Evolutionary conservation across 768 basidiomycete species (phyloP), one percentile per base, ranked within the genome.

Genomic region (Psilocybe azurescens): DNA sequence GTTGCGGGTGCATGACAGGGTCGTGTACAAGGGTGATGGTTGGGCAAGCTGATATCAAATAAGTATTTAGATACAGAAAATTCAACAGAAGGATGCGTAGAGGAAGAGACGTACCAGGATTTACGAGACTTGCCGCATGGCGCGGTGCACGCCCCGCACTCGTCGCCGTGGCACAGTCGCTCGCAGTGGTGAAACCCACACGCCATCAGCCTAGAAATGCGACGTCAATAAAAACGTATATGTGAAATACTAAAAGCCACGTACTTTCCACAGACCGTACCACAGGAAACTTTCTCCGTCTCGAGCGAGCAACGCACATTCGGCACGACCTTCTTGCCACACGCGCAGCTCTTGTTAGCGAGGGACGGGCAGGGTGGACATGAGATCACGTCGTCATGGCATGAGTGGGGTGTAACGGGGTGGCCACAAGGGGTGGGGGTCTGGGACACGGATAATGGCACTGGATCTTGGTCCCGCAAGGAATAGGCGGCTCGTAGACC

Each of bases 141-240:
- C 33, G 89, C 82, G 2, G 79, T 81, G 74, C 95, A 97, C 0
- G 79, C 58, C 2, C 94, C 94, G 69, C 97, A 99, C 5, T 84
- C 85, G 48, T 89, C 94, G 2, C 82, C 78, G 69, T 99, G 97
- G 73, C 97, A 99, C 0, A 82, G 69, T 58, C 88, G 83, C 61
- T 90, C 87, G 72, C 97, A 99, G 13, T 83, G 87, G 72, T 99
- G 97, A 72, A 90, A 94, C 1, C 97, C 97, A 69, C 97, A 99
- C 0, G 76, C 76, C 59, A 98, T 77, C 2, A 90, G 74, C 63
- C 88, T 90, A 28, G n/a, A 60, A 29, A 36, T 53, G 44, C 18
- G 53, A 18, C 28, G 57, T 51, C 41, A 62, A 24, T 38, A 49
- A 29, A 53, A 24, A 38, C 0, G 16, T 5, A 11, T 38, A 13